Percentiles rank a stretch among this genome's conserved stretches.
Conservation (phyloP, 2,329 filamentous ascomycete genomes). For the Diaporthe velutina region DNA sequence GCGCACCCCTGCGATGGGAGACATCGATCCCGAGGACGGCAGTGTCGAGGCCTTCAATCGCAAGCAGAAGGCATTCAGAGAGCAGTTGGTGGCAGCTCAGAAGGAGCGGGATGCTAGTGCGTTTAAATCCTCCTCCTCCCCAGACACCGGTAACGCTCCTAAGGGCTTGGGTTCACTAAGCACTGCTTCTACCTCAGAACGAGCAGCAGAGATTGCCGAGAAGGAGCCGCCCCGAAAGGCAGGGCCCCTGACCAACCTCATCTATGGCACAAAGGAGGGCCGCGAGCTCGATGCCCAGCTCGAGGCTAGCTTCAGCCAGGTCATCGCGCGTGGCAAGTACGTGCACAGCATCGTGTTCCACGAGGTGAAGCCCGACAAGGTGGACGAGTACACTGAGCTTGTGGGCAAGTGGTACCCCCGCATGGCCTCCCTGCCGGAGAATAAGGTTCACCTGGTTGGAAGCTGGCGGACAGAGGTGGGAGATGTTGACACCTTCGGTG, state of each 20-base stretch:
- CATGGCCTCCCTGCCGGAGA: slow-evolving; percentile 86
- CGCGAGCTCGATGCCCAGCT: slow-evolving; percentile 95
- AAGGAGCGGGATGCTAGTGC: slow-evolving; percentile 90
- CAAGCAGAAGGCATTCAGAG: slow-evolving; percentile 89
- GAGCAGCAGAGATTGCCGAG: slow-evolving; percentile 68
- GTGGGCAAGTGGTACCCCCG: slow-evolving; percentile 93
- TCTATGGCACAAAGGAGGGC: slow-evolving; percentile 97
- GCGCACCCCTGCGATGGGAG: slow-evolving; percentile 82
- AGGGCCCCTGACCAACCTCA: slow-evolving; percentile 84
- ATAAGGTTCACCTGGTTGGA: slow-evolving; percentile 95
- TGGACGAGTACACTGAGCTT: slow-evolving; percentile 92
- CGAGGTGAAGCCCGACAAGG: slow-evolving; percentile 93
- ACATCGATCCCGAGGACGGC: slow-evolving; percentile 81
- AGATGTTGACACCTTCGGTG: slow-evolving; percentile 96
- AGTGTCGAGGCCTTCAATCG: slow-evolving; percentile 81
- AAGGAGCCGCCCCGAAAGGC: slow-evolving; percentile 74
- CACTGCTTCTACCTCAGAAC: slow-evolving; percentile 60
- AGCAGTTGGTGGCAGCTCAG: slow-evolving; percentile 81
- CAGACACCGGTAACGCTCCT: slow-evolving; percentile 58
- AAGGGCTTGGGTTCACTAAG: slow-evolving; percentile 72
- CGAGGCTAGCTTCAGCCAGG: slow-evolving; percentile 93
- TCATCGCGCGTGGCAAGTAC: slow-evolving; percentile 95
- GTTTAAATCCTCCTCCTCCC: slow-evolving; percentile 58
- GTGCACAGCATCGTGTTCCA: slow-evolving; percentile 98
- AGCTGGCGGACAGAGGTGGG: slow-evolving; percentile 99